Base-by-base conservation (phyloP, 2,329 filamentous ascomycete genomes). In the Orbilia blumenaviensis region DNA sequence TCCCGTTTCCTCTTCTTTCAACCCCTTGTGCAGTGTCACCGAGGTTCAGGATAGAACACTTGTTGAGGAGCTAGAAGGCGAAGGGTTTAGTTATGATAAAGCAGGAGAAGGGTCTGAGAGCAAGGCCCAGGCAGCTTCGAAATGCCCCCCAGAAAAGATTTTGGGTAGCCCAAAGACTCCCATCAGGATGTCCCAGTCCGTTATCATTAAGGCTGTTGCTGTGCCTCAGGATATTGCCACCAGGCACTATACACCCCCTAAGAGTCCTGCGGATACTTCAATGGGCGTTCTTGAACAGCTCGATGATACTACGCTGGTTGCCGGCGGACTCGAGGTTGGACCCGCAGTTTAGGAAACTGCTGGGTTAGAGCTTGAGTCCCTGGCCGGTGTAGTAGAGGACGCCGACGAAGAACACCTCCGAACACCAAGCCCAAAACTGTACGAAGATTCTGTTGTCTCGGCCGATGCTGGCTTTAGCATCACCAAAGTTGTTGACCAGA, bases 101-200 rank as follows among this genome's bases (percentile, higher is more conserved):
- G 5, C 16, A 3, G 18, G 36, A 3, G 16, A 23, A 21, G 14
- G 2, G 1, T 2, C 27, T 46, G 29, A 21, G 9, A 48, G 42
- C 1, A 34, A 27, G 8, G 50, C 50, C 5, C 16, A 5, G 12
- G 38, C 48, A 14, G 27, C 50, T 10, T 21, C 38, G 1, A 18
- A 48, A 3, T 34, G 34, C 4, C 34, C 29, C 14, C 29, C 66
- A 46, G 27, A 71, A 16, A 9, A 48, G 14, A 46, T 16, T 23
- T 9, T 10, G 8, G 18, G 42, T 25, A 23, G 21, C n/a, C n/a
- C n/a, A 5, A 21, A 21, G 42, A 6, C n/a, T 9, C 41, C 44
- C 21, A 18, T 62, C 14, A 71, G 25, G 16, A 62, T 71, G 44
- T 63, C 66, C 16, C 66, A 71, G 18, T 71, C 66, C 1, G 46